Evolutionary conservation across 2,329 filamentous ascomycete species (phyloP).

Genomic region (Colletotrichum eremochloae): DNA sequence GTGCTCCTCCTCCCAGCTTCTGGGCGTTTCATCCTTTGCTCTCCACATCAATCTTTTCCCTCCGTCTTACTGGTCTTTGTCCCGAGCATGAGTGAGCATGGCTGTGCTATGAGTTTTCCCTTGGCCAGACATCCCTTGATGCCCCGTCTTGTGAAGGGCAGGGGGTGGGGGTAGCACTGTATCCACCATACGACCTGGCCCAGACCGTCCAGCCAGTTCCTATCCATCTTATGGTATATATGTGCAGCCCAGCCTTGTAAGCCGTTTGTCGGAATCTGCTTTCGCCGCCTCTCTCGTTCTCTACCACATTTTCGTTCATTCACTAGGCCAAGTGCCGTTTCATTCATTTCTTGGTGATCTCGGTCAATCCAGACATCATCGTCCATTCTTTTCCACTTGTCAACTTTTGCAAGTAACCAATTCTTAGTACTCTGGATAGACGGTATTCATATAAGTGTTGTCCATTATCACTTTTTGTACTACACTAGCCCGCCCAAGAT

Average conservation of each 20-base stretch:
- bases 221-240: slow-evolving; percentile 24
- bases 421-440: slow-evolving; percentile 2
- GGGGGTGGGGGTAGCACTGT: not conserved
- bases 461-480: slow-evolving; percentile 4
- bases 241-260: slow-evolving; percentile 15
- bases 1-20: slow-evolving; percentile 27
- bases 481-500: not conserved
- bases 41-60: slow-evolving; percentile 20
- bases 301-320: slow-evolving; percentile 16
- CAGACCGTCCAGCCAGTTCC: slow-evolving; percentile 2
- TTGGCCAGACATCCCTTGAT: slow-evolving; percentile 20
- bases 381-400: slow-evolving; percentile 22
- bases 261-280: slow-evolving; percentile 3
- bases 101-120: slow-evolving; percentile 16
- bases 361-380: slow-evolving; percentile 13
- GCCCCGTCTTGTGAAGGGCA: slow-evolving; percentile 7
- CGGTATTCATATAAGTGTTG: not conserved
- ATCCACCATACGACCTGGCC: not conserved
- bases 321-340: slow-evolving; percentile 33
- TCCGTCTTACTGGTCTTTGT: slow-evolving; percentile 18
- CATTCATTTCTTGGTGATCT: slow-evolving; percentile 37
- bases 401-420: not conserved
- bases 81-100: slow-evolving; percentile 11
- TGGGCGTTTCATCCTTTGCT: slow-evolving; percentile 38
- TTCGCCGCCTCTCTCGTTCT: slow-evolving; percentile 15